phyloP scores from a whole-genome alignment of 352 stramenopile species.

The Phytophthora idaei region DNA sequence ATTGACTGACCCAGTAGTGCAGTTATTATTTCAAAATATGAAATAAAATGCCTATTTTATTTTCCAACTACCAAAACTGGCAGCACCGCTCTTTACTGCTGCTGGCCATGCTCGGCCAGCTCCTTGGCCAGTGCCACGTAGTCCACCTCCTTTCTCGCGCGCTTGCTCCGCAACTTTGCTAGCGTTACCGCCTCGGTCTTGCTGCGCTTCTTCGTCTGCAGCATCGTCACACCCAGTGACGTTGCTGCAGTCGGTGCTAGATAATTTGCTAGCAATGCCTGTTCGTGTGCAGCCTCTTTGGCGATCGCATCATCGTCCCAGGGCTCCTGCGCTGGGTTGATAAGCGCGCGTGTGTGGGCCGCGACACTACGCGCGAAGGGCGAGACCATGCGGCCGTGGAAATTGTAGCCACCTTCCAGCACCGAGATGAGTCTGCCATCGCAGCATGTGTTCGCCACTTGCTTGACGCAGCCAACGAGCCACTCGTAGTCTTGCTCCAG shows the following conservation, averaged over 20 bases:
- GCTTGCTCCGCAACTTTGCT: conserved; percentile 47
- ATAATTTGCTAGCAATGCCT: conserved; percentile 57
- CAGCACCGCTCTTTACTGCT: conserved; percentile 11
- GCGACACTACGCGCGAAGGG: conserved; percentile 81
- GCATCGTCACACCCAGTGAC: conserved; percentile 19
- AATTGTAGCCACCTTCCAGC: conserved; percentile 89
- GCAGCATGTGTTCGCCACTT: conserved; percentile 73
- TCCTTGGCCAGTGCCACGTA: conserved; percentile 72
- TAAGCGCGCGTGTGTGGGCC: conserved; percentile 65
- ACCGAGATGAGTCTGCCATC: conserved; percentile 82
- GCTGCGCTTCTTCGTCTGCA: conserved; percentile 45
- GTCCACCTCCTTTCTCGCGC: conserved; percentile 62
- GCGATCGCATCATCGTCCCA: conserved; percentile 56
- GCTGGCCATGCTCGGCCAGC: conserved; percentile 36
- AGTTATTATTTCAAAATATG: too few relatives aligned
- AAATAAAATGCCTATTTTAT: too few relatives aligned
- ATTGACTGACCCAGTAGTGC: too few relatives aligned
- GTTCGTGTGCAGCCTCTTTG: conserved; percentile 60
- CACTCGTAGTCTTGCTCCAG: conserved; percentile 88
- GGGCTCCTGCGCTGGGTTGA: conserved; percentile 49
- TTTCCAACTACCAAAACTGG: neutral
- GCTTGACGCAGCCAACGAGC: conserved; percentile 77
- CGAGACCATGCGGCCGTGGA: conserved; percentile 82
- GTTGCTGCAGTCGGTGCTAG: conserved; percentile 21
- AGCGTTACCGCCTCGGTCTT: conserved; percentile 16